These are phyloP conservation scores for Lunasporangiospora selenospora DNA, from an alignment of 192 early-diverging fungal genomes.

Conservation along the genomic window DNA sequence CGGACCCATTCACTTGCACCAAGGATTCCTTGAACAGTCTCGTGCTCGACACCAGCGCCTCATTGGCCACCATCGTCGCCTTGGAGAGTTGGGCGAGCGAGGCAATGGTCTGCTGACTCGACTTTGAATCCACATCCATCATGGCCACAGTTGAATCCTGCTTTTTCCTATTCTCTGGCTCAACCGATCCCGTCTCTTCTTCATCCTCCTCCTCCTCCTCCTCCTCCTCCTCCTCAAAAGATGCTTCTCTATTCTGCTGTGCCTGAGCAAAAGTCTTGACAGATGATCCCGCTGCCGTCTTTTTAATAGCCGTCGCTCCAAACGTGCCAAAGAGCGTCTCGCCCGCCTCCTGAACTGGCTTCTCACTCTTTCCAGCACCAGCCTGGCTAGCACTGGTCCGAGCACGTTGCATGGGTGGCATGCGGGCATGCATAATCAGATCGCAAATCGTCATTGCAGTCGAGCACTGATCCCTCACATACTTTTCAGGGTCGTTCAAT, in stretches of 20 bases:
- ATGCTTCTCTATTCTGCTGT: not conserved
- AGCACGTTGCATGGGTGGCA: constrained; percentile 58
- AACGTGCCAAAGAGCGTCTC: constrained; percentile 28
- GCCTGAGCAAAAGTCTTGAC: not conserved
- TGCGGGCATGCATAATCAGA: constrained; percentile 56
- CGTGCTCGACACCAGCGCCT: too few relatives aligned
- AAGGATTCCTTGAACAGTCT: too few relatives aligned
- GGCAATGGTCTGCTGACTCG: too few relatives aligned
- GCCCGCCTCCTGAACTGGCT: constrained; percentile 26
- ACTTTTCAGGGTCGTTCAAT: constrained; percentile 48
- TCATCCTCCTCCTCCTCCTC: constrained; percentile 10
- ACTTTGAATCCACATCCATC: too few relatives aligned
- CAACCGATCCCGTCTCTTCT: constrained; percentile 7
- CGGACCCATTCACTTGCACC: too few relatives aligned
- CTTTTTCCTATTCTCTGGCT: constrained; percentile 3
- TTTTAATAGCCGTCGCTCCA: too few relatives aligned
- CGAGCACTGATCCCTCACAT: constrained; percentile 28
- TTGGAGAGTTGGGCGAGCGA: too few relatives aligned
- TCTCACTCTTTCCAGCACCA: constrained; percentile 24
- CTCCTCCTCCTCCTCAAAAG: not conserved
- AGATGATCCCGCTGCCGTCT: too few relatives aligned
- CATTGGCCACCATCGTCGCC: too few relatives aligned
- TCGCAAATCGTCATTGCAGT: constrained; percentile 60
- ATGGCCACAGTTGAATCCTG: not conserved
- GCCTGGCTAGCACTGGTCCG: constrained; percentile 13